phyloP scores from a whole-genome alignment of 495 filamentous ascomycete genomes.

The Aspergillus heteromorphus region DNA sequence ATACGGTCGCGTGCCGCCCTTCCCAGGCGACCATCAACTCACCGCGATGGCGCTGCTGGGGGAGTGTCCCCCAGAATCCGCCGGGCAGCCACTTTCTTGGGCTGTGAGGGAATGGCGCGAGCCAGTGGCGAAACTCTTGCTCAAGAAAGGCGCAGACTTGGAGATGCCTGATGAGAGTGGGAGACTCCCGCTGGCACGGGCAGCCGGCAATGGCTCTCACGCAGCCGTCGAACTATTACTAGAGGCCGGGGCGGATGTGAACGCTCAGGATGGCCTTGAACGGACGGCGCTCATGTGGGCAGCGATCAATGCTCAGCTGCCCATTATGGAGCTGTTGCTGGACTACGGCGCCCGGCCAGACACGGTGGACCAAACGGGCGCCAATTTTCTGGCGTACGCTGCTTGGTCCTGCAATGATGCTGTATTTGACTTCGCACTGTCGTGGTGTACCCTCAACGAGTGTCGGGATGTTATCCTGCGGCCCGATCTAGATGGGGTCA shows the following conservation, averaged over 20 bases:
- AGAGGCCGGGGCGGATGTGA: not conserved
- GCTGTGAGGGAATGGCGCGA: too few species aligned
- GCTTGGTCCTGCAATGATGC: not conserved
- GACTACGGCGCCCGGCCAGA: not conserved
- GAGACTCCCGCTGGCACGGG: too few species aligned
- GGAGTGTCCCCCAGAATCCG: too few species aligned
- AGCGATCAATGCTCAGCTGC: not conserved
- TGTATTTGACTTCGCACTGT: too few species aligned
- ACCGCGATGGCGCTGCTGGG: too few species aligned
- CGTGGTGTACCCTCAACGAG: not conserved
- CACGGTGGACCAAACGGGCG: not conserved
- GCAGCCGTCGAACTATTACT: not conserved
- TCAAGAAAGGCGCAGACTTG: too few species aligned
- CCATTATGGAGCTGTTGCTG: not conserved
- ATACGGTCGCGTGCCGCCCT: too few species aligned
- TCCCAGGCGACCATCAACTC: too few species aligned
- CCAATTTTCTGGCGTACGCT: not conserved
- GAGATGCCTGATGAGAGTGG: too few species aligned
- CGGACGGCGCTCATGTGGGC: not conserved
- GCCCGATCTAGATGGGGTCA: not conserved
- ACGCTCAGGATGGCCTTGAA: not conserved
- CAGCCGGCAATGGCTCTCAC: too few species aligned
- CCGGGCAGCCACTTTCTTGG: too few species aligned
- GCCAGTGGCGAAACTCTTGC: too few species aligned
- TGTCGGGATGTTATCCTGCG: not conserved